Percentiles rank a stretch among this genome's conserved stretches.
Conservation (phyloP, 2,329 filamentous ascomycete genomes). For the Penicillium palitans region DNA sequence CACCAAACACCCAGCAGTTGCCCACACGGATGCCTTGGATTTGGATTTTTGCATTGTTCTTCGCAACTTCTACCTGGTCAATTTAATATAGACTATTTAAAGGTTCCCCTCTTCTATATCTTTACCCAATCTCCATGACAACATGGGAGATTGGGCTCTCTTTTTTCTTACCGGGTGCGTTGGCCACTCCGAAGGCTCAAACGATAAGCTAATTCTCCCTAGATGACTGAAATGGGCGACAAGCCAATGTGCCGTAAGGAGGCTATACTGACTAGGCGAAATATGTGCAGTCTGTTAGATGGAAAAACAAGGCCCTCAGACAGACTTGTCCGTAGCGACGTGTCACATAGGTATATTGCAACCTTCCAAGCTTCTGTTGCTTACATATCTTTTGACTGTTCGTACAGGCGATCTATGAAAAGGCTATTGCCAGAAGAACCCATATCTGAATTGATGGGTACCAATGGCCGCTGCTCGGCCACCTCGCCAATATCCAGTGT, state of each 20-base stretch:
- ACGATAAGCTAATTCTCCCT: background rate
- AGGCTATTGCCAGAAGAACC: background rate
- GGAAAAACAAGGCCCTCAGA: slow-evolving; percentile 1
- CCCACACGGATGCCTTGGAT: background rate
- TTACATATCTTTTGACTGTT: background rate
- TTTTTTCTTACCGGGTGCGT: background rate
- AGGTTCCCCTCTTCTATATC: background rate
- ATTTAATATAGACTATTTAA: background rate
- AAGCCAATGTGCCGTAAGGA: slow-evolving; percentile 2
- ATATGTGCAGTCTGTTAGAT: background rate
- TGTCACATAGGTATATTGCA: slow-evolving; percentile 4
- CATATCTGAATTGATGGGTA: slow-evolving; percentile 1
- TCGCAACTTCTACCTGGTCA: background rate
- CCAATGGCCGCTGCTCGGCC: background rate
- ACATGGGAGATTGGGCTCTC: background rate
- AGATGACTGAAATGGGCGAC: slow-evolving; percentile 3
- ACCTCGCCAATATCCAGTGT: background rate
- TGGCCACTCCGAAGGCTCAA: background rate
- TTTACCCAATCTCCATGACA: background rate
- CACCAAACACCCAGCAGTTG: background rate
- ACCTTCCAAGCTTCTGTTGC: background rate
- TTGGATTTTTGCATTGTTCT: background rate
- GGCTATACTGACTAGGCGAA: background rate
- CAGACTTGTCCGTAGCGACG: background rate
- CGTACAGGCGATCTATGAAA: background rate